phyloP scores from a whole-genome alignment of 805 yeast species.

The Zygoascus biomembranicola region DNA sequence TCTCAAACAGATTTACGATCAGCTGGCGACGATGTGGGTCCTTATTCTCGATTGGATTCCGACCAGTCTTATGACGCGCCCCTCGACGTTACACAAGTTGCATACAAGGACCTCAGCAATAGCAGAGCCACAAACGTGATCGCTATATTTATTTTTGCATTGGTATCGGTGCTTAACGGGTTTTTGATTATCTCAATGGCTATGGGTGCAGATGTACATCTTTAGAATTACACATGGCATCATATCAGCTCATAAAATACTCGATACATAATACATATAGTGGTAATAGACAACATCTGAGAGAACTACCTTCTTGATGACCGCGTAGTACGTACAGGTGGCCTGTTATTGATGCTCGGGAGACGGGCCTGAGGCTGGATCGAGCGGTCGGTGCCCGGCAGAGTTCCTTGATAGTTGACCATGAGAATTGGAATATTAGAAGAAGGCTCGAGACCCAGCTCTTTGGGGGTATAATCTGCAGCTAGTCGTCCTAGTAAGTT shows the following conservation, averaged over 20 bases:
- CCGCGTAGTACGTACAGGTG: neutral
- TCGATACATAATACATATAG: neutral
- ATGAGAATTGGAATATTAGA: constrained; percentile 55
- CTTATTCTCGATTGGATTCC: neutral
- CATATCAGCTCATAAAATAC: neutral
- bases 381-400: constrained; percentile 41
- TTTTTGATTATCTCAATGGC: constrained; percentile 51
- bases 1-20: neutral
- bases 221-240: constrained; percentile 22
- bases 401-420: constrained; percentile 66
- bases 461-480: constrained; percentile 24
- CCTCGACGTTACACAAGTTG: constrained; percentile 1
- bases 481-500: constrained; percentile 37
- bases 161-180: constrained; percentile 62
- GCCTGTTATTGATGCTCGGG: neutral
- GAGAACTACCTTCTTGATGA: neutral
- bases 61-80: neutral
- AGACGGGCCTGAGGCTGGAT: constrained; percentile 8
- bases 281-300: neutral
- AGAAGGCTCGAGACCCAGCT: constrained; percentile 18
- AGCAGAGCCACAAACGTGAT: constrained; percentile 43
- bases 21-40: neutral
- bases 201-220: constrained; percentile 44
- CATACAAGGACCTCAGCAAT: constrained; percentile 60
- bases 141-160: constrained; percentile 60